Conservation (phyloP, 129 eudicot genomes). For the Flaveria brownii region DNA sequence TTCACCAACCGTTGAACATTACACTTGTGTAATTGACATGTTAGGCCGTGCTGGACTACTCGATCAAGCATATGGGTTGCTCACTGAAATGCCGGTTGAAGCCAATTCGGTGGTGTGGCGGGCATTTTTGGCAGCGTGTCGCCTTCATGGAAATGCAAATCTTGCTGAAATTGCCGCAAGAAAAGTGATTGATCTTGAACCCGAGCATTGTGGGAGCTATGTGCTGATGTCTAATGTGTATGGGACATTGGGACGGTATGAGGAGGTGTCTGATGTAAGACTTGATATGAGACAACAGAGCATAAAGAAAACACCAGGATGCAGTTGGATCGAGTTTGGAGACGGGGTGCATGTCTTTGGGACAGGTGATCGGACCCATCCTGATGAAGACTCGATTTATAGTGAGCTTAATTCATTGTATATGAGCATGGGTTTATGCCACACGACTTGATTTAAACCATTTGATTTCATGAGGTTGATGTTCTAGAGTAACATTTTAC, state of each 20-base stretch:
- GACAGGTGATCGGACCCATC: conserved; percentile 52
- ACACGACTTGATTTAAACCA: conserved; percentile 21
- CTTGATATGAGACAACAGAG: conserved; percentile 65
- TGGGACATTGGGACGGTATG: conserved; percentile 64
- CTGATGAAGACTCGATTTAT: conserved; percentile 46
- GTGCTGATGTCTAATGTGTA: conserved; percentile 82
- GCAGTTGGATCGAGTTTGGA: conserved; percentile 56
- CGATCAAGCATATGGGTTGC: conserved; percentile 63
- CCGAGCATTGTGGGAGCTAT: conserved; percentile 82
- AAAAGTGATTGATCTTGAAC: conserved; percentile 62
- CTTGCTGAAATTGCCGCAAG: conserved; percentile 64
- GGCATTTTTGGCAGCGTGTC: conserved; percentile 70
- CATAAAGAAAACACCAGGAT: conserved; percentile 54
- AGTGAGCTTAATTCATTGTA: conserved; percentile 49
- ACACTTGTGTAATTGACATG: conserved; percentile 81
- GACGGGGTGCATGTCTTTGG: conserved; percentile 59
- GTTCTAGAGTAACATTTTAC: background rate
- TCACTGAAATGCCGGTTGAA: conserved; percentile 57
- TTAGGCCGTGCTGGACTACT: conserved; percentile 82
- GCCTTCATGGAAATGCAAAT: conserved; percentile 59
- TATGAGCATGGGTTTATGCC: conserved; percentile 38
- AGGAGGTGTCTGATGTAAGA: conserved; percentile 65
- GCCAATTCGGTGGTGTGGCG: conserved; percentile 77
- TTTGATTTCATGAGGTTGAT: background rate
- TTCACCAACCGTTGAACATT: conserved; percentile 64